Evolutionary conservation across 306 rosid species (phyloP).

Genomic region (Aeschynomene evenia): DNA sequence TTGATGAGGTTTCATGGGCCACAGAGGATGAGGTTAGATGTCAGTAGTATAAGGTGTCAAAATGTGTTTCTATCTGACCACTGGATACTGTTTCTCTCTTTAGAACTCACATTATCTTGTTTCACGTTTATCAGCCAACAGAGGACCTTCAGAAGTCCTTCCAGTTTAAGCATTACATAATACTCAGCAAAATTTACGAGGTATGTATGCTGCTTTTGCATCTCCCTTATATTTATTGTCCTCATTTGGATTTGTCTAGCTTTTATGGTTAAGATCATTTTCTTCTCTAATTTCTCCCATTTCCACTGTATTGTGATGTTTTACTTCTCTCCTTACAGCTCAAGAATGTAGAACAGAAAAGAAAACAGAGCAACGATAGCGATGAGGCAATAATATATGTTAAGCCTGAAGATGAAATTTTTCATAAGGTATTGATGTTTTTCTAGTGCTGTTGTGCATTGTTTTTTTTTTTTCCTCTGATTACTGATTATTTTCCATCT

Average conservation of each 20-base stretch:
- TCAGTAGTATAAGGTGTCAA: slow-evolving; percentile 20
- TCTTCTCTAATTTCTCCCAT: background rate
- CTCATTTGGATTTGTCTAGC: slow-evolving; percentile 5
- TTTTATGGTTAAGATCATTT: slow-evolving; percentile 7
- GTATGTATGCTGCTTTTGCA: slow-evolving; percentile 46
- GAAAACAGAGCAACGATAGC: slow-evolving; percentile 27
- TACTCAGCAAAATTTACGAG: slow-evolving; percentile 66
- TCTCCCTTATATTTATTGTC: background rate
- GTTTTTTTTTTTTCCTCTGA: background rate
- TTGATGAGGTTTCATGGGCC: slow-evolving; percentile 87
- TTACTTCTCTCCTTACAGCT: slow-evolving; percentile 40
- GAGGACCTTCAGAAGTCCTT: slow-evolving; percentile 70
- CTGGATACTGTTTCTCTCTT: slow-evolving; percentile 4
- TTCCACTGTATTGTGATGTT: background rate
- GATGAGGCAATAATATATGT: slow-evolving; percentile 54
- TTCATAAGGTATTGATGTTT: slow-evolving; percentile 62
- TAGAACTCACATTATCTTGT: slow-evolving; percentile 29
- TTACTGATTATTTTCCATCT: slow-evolving; percentile 33
- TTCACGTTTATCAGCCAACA: slow-evolving; percentile 60
- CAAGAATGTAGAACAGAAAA: slow-evolving; percentile 47
- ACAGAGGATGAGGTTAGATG: slow-evolving; percentile 92
- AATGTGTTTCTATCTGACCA: slow-evolving; percentile 5
- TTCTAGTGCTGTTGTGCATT: background rate
- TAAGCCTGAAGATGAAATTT: slow-evolving; percentile 84
- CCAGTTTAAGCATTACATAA: slow-evolving; percentile 51